Percentiles rank a stretch among this genome's conserved stretches.
Conservation (phyloP, 83 land plant genomes). For the Picea abies region DNA sequence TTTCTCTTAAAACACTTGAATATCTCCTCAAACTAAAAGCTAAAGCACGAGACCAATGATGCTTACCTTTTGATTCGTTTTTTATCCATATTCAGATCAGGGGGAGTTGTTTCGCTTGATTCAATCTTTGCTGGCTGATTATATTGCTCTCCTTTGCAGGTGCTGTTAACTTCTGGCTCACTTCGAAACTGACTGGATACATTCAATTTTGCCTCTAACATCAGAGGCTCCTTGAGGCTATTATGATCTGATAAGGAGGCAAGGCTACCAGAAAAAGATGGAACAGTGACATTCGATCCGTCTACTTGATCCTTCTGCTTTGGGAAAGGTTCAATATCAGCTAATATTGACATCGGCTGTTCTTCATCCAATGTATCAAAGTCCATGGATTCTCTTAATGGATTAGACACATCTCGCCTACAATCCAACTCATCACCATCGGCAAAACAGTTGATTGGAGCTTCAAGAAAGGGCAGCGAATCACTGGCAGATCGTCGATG, state of each 20-base stretch:
- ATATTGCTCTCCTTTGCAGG: no score
- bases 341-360: slow-evolving; percentile 16
- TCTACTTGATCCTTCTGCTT: neutral
- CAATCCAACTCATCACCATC: slow-evolving; percentile 25
- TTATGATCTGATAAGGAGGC: slow-evolving; percentile 12
- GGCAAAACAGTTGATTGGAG: slow-evolving; percentile 18
- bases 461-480: slow-evolving; percentile 28
- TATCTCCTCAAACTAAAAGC: neutral
- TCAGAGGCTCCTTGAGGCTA: neutral
- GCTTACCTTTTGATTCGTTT: slow-evolving; percentile 17
- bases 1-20: neutral
- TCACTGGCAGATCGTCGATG: slow-evolving; percentile 37
- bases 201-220: neutral
- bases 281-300: neutral
- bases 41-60: neutral
- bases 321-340: neutral
- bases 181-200: neutral
- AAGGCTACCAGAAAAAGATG: neutral
- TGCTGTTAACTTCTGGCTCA: slow-evolving; percentile 18
- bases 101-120: neutral
- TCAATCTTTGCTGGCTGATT: neutral
- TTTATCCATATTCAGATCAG: slow-evolving; percentile 1
- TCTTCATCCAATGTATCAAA: slow-evolving; percentile 15
- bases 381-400: slow-evolving; percentile 15
- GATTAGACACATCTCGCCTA: neutral